These are phyloP conservation scores for Fistulinella prunicolor DNA, from an alignment of 768 basidiomycete genomes.

Conservation along the genomic window DNA sequence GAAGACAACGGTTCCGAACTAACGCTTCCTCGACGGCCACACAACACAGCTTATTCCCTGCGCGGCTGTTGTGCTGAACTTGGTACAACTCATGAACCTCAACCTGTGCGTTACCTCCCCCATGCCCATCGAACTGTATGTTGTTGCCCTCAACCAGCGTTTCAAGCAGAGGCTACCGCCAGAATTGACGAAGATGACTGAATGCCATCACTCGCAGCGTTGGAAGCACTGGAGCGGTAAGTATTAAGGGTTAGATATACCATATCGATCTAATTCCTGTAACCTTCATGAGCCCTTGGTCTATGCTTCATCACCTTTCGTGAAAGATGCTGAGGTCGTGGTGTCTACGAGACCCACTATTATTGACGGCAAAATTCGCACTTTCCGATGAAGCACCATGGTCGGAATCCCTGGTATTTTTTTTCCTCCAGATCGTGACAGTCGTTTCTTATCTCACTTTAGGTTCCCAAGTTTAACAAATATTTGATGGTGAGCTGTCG, in stretches of 20 bases:
- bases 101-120: constrained; percentile 42
- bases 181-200: constrained; percentile 34
- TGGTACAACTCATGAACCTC: constrained; percentile 45
- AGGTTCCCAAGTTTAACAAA: constrained; percentile 17
- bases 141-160: constrained; percentile 45
- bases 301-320: constrained; percentile 39
- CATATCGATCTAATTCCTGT: neutral
- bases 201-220: constrained; percentile 37
- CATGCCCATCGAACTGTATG: constrained; percentile 49
- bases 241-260: neutral
- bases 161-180: constrained; percentile 45
- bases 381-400: constrained; percentile 34
- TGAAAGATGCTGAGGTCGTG: constrained; percentile 41
- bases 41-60: constrained; percentile 23
- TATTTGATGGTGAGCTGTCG: constrained; percentile 36
- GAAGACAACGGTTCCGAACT: too few species aligned
- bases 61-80: constrained; percentile 39
- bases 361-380: constrained; percentile 37
- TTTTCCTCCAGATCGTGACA: neutral
- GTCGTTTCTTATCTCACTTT: neutral
- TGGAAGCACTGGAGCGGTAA: constrained; percentile 19
- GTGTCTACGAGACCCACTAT: constrained; percentile 30
- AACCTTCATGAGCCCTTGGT: constrained; percentile 32
- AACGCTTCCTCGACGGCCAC: constrained; percentile 22
- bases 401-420: constrained; percentile 12